Evolutionary conservation across 805 yeast genomes (phyloP), one percentile per base, ranked within the genome.

Genomic region (Candida manassasensis): DNA sequence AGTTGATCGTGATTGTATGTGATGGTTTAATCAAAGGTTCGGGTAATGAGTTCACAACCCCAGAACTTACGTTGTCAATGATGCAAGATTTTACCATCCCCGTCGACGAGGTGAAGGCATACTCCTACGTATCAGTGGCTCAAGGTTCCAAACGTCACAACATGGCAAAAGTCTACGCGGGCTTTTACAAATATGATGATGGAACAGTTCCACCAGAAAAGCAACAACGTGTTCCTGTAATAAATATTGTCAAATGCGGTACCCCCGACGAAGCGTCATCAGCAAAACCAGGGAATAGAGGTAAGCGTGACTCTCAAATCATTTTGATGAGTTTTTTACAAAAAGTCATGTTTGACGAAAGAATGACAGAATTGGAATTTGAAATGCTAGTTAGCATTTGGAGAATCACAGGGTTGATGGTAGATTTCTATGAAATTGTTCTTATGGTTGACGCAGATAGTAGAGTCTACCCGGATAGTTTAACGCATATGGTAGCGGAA

Each of bases 371-470:
- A 46, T 73, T 88, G 39, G 96, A 89, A 47, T 87, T 75, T 50
- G 93, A 84, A 53, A 69, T 88, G 44, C 61, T 87, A 52, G 72
- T 72, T 36, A 75, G 75, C 28, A 82, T 89, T 16, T 85, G 95
- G 86, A 73, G 76, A 47, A 67, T 87, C 6, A 86, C 96, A 0
- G 96, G 96, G 1, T 63, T 88, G 28, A 82, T 87, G 78, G 79
- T 95, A 0, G 86, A 79, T 35, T 72, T 74, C 54, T 88, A 87
- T 57, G 96, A 88, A 54, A 66, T 82, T 25, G 80, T 84, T 27
- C 62, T 89, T 21, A 88, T 88, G 95, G 96, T 88, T 21, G 97
- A 88, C 63, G 97, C 97, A 3, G 97, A 88, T 62, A 87, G 96
- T 0, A 78, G 78, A 52, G 86, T 88, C 3, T 85, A 70, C 57